phyloP scores from a whole-genome alignment of 176 grass and related monocot species.

The Zoysia pacifica region DNA sequence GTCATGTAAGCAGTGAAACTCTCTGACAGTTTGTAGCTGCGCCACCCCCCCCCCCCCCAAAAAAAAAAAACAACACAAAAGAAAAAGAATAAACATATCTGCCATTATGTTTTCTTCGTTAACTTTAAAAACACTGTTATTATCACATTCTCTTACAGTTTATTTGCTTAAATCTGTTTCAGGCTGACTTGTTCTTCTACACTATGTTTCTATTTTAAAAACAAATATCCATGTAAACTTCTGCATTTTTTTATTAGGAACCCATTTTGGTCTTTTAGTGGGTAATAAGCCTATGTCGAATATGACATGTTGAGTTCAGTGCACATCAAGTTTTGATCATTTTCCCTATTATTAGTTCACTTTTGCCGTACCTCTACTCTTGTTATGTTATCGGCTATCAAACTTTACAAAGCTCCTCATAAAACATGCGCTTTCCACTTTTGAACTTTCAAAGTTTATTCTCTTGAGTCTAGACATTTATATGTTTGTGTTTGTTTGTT shows the following conservation, averaged over 20 bases:
- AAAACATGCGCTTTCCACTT: not conserved
- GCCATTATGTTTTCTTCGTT: not conserved
- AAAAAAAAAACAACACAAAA: not conserved
- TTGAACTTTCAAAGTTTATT: not conserved
- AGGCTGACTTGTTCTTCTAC: not conserved
- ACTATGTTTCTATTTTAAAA: conserved; percentile 2
- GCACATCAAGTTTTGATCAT: not conserved
- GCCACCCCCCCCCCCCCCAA: not conserved
- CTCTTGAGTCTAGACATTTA: not conserved
- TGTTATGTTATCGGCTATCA: not conserved
- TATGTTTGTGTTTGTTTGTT: not conserved
- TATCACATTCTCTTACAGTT: not conserved
- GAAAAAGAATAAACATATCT: no score
- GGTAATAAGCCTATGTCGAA: not conserved
- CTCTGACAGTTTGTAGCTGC: not conserved
- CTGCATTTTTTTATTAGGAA: not conserved
- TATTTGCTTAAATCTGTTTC: not conserved
- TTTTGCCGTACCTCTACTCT: conserved; percentile 21
- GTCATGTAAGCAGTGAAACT: not conserved
- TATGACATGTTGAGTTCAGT: not conserved
- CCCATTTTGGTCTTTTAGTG: not conserved
- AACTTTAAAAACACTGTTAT: not conserved
- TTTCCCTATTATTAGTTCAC: not conserved
- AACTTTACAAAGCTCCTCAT: not conserved
- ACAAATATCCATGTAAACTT: not conserved